These are phyloP conservation scores for Mycena chlorophos DNA, from an alignment of 768 basidiomycete genomes.

Conservation along the genomic window DNA sequence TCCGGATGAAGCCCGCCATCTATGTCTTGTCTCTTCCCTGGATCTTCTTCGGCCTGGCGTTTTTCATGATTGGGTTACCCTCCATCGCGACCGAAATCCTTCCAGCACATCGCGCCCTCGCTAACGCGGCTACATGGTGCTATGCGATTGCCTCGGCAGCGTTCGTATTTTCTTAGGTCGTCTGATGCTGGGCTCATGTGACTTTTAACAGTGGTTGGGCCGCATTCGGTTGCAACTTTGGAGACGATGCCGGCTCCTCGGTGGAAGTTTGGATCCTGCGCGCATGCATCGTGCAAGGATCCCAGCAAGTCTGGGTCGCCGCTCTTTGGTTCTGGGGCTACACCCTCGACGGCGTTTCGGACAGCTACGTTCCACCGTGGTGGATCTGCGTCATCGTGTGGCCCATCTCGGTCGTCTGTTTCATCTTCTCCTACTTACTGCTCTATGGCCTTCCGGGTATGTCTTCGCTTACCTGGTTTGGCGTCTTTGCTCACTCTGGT, in stretches of 20 bases:
- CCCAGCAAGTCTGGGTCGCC: slow-evolving; percentile 94
- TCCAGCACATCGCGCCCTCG: slow-evolving; percentile 62
- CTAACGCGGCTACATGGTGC: slow-evolving; percentile 82
- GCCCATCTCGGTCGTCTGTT: slow-evolving; percentile 76
- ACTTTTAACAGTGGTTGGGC: slow-evolving; percentile 55
- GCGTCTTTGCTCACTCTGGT: slow-evolving; percentile 5
- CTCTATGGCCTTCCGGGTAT: slow-evolving; percentile 82
- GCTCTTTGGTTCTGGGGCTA: slow-evolving; percentile 97
- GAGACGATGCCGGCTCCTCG: slow-evolving; percentile 95
- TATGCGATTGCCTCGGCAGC: slow-evolving; percentile 94
- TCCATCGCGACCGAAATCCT: slow-evolving; percentile 64
- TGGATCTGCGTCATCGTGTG: slow-evolving; percentile 81
- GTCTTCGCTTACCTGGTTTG: slow-evolving; percentile 20
- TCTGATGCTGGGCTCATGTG: background rate
- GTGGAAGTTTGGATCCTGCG: slow-evolving; percentile 93
- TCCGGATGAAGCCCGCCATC: slow-evolving; percentile 84
- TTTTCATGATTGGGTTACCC: slow-evolving; percentile 89
- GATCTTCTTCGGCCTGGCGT: slow-evolving; percentile 88
- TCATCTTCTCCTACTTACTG: slow-evolving; percentile 81
- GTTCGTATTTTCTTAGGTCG: background rate
- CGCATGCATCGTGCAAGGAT: slow-evolving; percentile 91
- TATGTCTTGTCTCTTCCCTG: slow-evolving; percentile 86
- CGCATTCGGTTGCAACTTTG: slow-evolving; percentile 95
- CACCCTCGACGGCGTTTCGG: slow-evolving; percentile 58
- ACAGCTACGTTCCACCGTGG: slow-evolving; percentile 68